These are phyloP conservation scores for Monosporascus ibericus DNA, from an alignment of 2,329 filamentous ascomycete genomes.

Conservation along the genomic window DNA sequence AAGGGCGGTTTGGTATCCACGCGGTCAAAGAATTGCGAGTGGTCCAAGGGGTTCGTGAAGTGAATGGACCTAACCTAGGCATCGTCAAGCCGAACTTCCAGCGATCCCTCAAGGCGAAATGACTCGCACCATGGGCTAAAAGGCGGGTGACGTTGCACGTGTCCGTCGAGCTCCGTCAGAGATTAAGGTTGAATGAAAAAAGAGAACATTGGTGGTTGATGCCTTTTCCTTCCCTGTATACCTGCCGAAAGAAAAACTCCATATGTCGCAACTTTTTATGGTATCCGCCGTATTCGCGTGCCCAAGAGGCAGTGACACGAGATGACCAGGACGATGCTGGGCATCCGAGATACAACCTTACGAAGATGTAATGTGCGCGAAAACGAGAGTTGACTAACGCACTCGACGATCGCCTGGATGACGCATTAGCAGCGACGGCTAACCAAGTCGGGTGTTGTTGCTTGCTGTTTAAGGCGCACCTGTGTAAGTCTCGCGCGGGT, in stretches of 20 bases:
- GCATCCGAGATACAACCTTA: constrained; percentile 13
- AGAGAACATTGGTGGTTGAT: constrained; percentile 22
- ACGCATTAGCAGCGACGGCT: constrained; percentile 18
- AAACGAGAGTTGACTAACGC: constrained; percentile 7
- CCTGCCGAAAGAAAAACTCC: constrained; percentile 28
- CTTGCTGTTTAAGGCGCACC: constrained; percentile 26
- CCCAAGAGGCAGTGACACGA: constrained; percentile 18
- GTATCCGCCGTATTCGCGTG: constrained; percentile 24
- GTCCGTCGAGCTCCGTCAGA: constrained; percentile 15
- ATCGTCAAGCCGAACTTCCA: constrained; percentile 17
- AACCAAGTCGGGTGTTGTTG: constrained; percentile 11
- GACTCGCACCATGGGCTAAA: constrained; percentile 7
- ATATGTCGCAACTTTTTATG: constrained; percentile 24
- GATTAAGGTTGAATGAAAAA: constrained; percentile 16
- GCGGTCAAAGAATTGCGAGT: constrained; percentile 17
- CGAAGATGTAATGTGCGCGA: constrained; percentile 5
- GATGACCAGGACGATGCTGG: constrained; percentile 14
- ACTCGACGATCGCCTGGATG: constrained; percentile 16
- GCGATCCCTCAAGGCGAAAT: constrained; percentile 9
- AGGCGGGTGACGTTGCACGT: constrained; percentile 2
- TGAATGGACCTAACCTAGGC: constrained; percentile 11
- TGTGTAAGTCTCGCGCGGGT: constrained; percentile 37
- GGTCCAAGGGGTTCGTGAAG: constrained; percentile 17
- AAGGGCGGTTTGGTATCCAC: constrained; percentile 24
- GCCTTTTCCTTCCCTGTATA: constrained; percentile 29